Evolutionary conservation across 352 stramenopile genomes (phyloP).

Genomic region (Pythium pectinolyticum): DNA sequence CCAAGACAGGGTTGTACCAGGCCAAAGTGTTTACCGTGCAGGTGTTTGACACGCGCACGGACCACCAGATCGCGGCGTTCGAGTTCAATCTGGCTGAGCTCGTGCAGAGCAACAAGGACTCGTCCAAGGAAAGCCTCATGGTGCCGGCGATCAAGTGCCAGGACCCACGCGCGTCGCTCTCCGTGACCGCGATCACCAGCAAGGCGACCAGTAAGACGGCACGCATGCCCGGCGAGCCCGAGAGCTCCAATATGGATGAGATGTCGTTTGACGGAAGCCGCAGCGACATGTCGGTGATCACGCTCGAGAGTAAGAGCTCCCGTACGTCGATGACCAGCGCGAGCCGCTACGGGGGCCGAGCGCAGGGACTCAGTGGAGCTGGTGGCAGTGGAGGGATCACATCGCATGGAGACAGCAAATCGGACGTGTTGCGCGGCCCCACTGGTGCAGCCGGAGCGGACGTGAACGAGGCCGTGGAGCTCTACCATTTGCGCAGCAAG

Average conservation of each 20-base stretch:
- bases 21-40: constrained; percentile 69
- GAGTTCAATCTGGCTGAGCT: constrained; percentile 72
- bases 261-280: constrained; percentile 53
- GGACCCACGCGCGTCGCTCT: constrained; percentile 59
- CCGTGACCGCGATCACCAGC: constrained; percentile 56
- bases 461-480: constrained; percentile 22
- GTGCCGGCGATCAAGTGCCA: constrained; percentile 62
- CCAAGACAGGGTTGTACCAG: constrained; percentile 71
- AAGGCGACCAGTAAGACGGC: constrained; percentile 34
- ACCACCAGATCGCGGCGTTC: constrained; percentile 55
- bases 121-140: constrained; percentile 62
- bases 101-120: constrained; percentile 58
- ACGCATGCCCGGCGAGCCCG: constrained; percentile 11
- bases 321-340: constrained; percentile 35
- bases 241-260: constrained; percentile 37
- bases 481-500: constrained; percentile 30
- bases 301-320: constrained; percentile 54
- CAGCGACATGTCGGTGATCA: constrained; percentile 66
- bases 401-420: constrained; percentile 22
- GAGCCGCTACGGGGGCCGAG: constrained; percentile 11
- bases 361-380: no score
- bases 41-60: constrained; percentile 57
- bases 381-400: no score
- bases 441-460: constrained; percentile 18
- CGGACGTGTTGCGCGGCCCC: constrained; percentile 21